Conservation (phyloP, 306 rosid species). For the Malus domestica region ASM211411v1 NC_041790.1:34655001-34655500, state of each 20-base stretch:
- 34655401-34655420: background rate
- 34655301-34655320: background rate
- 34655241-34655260: background rate
- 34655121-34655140: background rate
- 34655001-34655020: slow-evolving; percentile 84
- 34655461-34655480: background rate
- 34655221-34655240: background rate
- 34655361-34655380: background rate
- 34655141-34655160: background rate
- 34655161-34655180: background rate
- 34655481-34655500: background rate
- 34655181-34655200: background rate
- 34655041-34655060: slow-evolving; percentile 68
- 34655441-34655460: background rate
- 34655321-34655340: background rate
- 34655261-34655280: background rate
- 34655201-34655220: background rate
- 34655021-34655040: slow-evolving; percentile 88
- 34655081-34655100: background rate
- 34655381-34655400: background rate
- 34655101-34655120: background rate
- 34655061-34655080: background rate
- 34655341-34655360: background rate
- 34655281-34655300: background rate
- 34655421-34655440: background rate